phyloP scores from a whole-genome alignment of 2,329 filamentous ascomycete species.

The Taxawa tesnikishii region DNA sequence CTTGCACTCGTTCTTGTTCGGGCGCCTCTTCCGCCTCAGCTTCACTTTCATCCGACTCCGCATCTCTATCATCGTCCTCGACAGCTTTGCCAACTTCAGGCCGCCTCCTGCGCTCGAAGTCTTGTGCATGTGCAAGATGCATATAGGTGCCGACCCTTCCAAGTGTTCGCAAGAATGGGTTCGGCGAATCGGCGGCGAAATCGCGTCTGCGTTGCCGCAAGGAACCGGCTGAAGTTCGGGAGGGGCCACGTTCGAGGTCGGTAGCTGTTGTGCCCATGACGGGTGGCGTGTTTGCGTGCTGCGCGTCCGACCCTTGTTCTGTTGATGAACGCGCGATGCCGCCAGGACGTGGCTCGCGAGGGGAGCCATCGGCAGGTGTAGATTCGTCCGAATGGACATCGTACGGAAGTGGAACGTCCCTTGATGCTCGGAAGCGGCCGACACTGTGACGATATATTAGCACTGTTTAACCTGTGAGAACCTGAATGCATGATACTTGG shows the following conservation, averaged over 20 bases:
- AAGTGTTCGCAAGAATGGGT: constrained; percentile 29
- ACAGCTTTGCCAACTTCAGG: constrained; percentile 27
- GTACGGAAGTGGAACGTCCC: constrained; percentile 81
- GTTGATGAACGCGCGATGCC: background rate
- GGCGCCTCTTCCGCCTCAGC: constrained; percentile 24
- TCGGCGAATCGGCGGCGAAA: constrained; percentile 15
- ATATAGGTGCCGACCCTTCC: constrained; percentile 55
- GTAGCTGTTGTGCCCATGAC: background rate
- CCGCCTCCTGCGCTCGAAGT: constrained; percentile 72
- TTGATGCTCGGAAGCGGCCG: constrained; percentile 73
- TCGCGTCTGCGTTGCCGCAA: constrained; percentile 9
- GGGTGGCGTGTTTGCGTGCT: background rate
- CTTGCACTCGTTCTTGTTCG: too few relatives aligned
- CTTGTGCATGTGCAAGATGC: constrained; percentile 73
- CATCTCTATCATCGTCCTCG: constrained; percentile 11
- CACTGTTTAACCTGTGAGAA: background rate
- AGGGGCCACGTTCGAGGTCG: background rate
- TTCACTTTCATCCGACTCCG: constrained; percentile 20
- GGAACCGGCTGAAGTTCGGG: background rate
- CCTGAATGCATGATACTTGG: constrained; percentile 40
- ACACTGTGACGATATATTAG: constrained; percentile 35
- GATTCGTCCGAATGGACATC: constrained; percentile 26
- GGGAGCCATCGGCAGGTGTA: background rate
- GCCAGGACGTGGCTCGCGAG: background rate
- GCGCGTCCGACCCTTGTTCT: background rate